Conservation (phyloP, 371 early-diverging fungal genomes). For the Circinella umbellata region DNA sequence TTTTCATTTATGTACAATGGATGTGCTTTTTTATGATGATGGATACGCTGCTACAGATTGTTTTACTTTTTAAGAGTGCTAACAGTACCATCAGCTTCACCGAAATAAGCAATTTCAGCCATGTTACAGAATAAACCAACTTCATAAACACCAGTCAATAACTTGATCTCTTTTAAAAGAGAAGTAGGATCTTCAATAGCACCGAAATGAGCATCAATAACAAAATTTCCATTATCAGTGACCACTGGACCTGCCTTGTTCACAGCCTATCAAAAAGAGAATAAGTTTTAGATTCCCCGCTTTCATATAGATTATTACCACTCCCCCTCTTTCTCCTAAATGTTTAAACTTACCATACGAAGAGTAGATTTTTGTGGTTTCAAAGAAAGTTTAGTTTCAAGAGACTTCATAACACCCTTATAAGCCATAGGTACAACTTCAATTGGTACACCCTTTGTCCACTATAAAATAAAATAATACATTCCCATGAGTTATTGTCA, state of each 20-base stretch:
- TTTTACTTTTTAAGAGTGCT: slow-evolving; percentile 18
- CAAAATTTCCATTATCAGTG: slow-evolving; percentile 94
- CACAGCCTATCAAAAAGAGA: slow-evolving; percentile 12
- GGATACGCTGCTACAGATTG: background rate
- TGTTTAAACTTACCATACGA: slow-evolving; percentile 72
- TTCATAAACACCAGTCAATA: slow-evolving; percentile 86
- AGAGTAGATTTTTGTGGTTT: slow-evolving; percentile 51
- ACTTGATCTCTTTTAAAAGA: slow-evolving; percentile 65
- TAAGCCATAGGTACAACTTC: slow-evolving; percentile 86
- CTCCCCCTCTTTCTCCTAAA: background rate
- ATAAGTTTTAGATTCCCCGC: too few relatives aligned
- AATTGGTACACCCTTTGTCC: slow-evolving; percentile 86
- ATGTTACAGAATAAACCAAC: slow-evolving; percentile 91
- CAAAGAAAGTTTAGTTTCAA: slow-evolving; percentile 31
- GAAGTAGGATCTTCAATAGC: slow-evolving; percentile 62
- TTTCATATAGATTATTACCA: too few relatives aligned
- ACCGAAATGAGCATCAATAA: slow-evolving; percentile 88
- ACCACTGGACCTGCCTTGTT: slow-evolving; percentile 94
- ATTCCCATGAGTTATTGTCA: too few relatives aligned
- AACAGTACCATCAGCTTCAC: slow-evolving; percentile 72
- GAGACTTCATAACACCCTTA: slow-evolving; percentile 15
- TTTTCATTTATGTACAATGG: background rate
- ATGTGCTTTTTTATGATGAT: background rate
- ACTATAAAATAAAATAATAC: slow-evolving; percentile 40
- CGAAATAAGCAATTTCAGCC: slow-evolving; percentile 86